Evolutionary conservation across 1,139 yeast genomes (phyloP).

Genomic region (Saccharomyces hybrid): DNA sequence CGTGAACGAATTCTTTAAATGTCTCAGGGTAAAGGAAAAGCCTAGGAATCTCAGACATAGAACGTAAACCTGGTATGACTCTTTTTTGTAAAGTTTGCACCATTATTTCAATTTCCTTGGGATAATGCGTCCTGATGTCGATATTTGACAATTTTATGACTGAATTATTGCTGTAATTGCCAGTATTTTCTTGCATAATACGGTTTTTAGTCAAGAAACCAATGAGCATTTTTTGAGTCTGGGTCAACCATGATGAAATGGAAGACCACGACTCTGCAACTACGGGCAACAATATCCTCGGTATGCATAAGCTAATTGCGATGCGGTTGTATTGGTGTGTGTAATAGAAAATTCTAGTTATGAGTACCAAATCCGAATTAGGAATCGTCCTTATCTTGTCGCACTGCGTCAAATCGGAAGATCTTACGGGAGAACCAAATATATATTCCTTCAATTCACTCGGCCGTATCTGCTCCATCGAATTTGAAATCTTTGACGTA

Average conservation of each 20-base stretch:
- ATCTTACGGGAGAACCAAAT: constrained; percentile 30
- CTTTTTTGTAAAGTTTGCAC: constrained; percentile 23
- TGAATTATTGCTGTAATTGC: constrained; percentile 1
- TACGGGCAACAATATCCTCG: constrained; percentile 21
- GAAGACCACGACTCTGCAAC: constrained; percentile 27
- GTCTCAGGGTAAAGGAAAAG: constrained; percentile 30
- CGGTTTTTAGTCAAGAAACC: constrained; percentile 7
- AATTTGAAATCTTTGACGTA: constrained; percentile 17
- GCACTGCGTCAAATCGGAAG: constrained; percentile 18
- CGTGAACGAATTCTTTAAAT: constrained; percentile 27
- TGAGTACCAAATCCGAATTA: constrained; percentile 26
- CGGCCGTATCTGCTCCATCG: constrained; percentile 24
- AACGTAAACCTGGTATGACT: constrained; percentile 28
- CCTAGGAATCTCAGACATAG: constrained; percentile 32
- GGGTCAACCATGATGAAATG: constrained; percentile 23
- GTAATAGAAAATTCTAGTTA: constrained; percentile 24
- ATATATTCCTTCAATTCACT: constrained; percentile 31
- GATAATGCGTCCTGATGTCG: constrained; percentile 13
- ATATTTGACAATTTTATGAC: constrained; percentile 12
- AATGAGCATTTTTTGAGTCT: constrained; percentile 18
- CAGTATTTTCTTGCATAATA: constrained; percentile 1
- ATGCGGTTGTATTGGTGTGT: constrained; percentile 11
- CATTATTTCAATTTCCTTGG: constrained; percentile 19
- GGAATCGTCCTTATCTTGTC: constrained; percentile 28
- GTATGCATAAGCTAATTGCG: constrained; percentile 29